These are phyloP conservation scores for Cucurbita moschata DNA, from an alignment of 306 rosid species.

Conservation along the genomic window DNA sequence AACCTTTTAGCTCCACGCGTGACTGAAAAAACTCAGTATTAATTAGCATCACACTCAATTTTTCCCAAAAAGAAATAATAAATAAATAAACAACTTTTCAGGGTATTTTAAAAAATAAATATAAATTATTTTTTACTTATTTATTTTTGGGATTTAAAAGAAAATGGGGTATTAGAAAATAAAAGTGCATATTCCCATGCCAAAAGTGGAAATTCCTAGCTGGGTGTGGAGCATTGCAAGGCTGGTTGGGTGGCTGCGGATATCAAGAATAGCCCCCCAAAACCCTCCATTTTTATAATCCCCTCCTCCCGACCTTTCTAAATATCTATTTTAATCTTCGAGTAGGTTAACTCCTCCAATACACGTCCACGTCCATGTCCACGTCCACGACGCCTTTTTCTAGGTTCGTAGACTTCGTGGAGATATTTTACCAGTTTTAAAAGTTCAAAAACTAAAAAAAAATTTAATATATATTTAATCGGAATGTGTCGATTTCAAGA, in stretches of 20 bases:
- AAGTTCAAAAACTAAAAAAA: too few relatives aligned
- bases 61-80: background rate
- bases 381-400: too few relatives aligned
- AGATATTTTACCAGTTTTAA: too few relatives aligned
- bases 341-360: too few relatives aligned
- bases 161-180: background rate
- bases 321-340: background rate
- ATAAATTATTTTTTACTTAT: background rate
- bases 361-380: too few relatives aligned
- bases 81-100: background rate
- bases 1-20: background rate
- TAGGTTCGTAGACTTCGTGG: too few relatives aligned
- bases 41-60: background rate
- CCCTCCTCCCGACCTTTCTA: background rate
- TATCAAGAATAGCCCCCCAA: conserved; percentile 14
- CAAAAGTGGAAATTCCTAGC: conserved; percentile 41
- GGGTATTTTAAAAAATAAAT: background rate
- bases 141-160: background rate
- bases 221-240: conserved; percentile 70
- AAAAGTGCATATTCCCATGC: conserved; percentile 8
- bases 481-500: background rate
- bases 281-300: background rate
- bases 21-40: background rate
- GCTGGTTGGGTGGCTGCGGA: conserved; percentile 36
- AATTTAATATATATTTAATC: too few relatives aligned